These are phyloP conservation scores for Heliophila coronopifolia DNA, from an alignment of 441 rosid species.

Conservation along the genomic window DNA sequence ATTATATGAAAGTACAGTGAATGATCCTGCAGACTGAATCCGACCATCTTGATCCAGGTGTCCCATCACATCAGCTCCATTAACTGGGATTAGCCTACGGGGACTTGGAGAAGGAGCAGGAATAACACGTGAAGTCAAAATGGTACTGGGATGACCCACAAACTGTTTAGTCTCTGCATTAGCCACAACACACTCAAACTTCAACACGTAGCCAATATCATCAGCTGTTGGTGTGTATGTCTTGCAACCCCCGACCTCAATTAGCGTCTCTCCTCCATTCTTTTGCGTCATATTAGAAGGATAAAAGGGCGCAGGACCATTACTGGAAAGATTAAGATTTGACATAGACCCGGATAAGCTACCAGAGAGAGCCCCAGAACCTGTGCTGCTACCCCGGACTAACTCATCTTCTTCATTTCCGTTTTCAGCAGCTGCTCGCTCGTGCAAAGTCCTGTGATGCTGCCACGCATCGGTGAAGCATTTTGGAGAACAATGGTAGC, in stretches of 20 bases:
- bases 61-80: conserved; percentile 65
- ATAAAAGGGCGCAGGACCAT: conserved; percentile 75
- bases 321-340: conserved; percentile 50
- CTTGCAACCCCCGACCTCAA: conserved; percentile 86
- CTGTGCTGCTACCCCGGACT: conserved; percentile 57
- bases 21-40: conserved; percentile 66
- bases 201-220: conserved; percentile 85
- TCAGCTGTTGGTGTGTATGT: conserved; percentile 94
- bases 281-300: conserved; percentile 74
- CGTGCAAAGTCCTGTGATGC: conserved; percentile 91
- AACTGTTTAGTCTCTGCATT: conserved; percentile 66
- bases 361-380: conserved; percentile 47
- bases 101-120: conserved; percentile 98
- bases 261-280: conserved; percentile 78
- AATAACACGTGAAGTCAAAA: conserved; percentile 90
- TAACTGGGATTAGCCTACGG: conserved; percentile 74
- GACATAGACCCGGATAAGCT: conserved; percentile 63
- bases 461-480: conserved; percentile 99
- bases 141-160: conserved; percentile 65
- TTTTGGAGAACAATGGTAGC: conserved; percentile 92
- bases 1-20: conserved; percentile 92
- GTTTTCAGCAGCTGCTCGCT: conserved; percentile 85
- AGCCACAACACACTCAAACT: conserved; percentile 87
- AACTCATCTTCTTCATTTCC: conserved; percentile 75
- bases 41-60: conserved; percentile 74